Conservation (phyloP, 352 stramenopile genomes). For the Globisporangium alternatum region DNA sequence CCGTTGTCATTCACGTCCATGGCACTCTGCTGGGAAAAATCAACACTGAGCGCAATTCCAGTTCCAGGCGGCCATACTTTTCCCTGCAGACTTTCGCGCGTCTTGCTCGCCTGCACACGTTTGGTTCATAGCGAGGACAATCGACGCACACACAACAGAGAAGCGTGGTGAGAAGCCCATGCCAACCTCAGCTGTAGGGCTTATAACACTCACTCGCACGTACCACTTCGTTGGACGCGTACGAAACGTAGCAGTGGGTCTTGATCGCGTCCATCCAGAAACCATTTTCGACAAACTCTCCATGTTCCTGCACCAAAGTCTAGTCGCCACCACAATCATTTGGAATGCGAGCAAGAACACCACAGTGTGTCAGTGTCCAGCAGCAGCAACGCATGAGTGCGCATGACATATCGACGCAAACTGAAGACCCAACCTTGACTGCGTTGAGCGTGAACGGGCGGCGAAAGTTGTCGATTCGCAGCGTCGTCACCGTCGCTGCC, state of each 20-base stretch:
- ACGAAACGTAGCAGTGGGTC: conserved; percentile 86
- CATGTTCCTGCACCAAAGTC: conserved; percentile 53
- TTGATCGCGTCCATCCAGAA: conserved; percentile 90
- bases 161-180: background rate
- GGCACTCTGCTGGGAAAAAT: conserved; percentile 38
- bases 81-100: conserved; percentile 43
- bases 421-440: conserved; percentile 42
- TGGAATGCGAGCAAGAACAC: too few species aligned
- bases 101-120: conserved; percentile 40
- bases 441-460: conserved; percentile 73
- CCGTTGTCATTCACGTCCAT: conserved; percentile 43
- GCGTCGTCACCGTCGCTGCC: conserved; percentile 11
- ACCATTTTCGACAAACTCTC: conserved; percentile 57
- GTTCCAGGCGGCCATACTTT: conserved; percentile 66
- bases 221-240: conserved; percentile 43
- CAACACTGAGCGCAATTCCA: conserved; percentile 39
- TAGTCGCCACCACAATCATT: conserved; percentile 11
- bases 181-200: background rate
- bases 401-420: too few species aligned
- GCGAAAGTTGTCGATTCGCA: conserved; percentile 75
- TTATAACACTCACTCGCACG: background rate
- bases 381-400: too few species aligned
- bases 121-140: too few species aligned
- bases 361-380: too few species aligned
- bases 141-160: background rate